A percentile compares a stretch with the other conserved stretches of the same genome.
Conservation (phyloP, 495 filamentous ascomycete species). For the Annulohypoxylon nitens region DNA sequence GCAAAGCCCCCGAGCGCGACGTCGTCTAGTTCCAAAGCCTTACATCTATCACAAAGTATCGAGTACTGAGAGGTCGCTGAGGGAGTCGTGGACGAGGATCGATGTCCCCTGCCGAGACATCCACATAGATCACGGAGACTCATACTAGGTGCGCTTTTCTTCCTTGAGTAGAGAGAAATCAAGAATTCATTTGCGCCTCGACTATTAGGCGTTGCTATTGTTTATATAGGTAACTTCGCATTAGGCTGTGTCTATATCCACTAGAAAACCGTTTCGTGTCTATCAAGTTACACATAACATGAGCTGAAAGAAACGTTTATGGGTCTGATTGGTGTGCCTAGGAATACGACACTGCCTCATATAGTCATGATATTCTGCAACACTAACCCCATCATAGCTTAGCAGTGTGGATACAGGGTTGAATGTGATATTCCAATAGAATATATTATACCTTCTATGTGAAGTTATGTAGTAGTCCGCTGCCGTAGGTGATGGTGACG, state of each 20-base stretch:
- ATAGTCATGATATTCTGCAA: conserved; percentile 1
- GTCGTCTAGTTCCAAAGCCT: not conserved
- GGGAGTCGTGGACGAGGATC: not conserved
- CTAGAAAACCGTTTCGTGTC: not conserved
- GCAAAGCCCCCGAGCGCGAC: not conserved
- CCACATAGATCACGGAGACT: not conserved
- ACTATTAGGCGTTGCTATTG: not conserved
- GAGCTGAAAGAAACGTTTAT: conserved; percentile 1
- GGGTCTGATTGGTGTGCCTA: not conserved
- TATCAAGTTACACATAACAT: not conserved
- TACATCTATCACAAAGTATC: conserved; percentile 2
- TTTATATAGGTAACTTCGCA: not conserved
- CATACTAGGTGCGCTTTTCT: not conserved
- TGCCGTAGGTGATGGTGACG: not conserved
- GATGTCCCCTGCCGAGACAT: not conserved
- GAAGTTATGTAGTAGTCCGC: not conserved
- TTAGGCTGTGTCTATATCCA: not conserved
- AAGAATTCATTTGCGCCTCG: not conserved
- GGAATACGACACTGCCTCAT: not conserved
- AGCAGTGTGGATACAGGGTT: not conserved
- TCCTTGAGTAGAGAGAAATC: not conserved
- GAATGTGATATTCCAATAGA: not conserved
- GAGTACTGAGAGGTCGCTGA: not conserved
- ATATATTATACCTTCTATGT: not conserved
- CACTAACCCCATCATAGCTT: not conserved